phyloP scores from a whole-genome alignment of 495 filamentous ascomycete genomes.

The Beverwykella pulmonaria region DNA sequence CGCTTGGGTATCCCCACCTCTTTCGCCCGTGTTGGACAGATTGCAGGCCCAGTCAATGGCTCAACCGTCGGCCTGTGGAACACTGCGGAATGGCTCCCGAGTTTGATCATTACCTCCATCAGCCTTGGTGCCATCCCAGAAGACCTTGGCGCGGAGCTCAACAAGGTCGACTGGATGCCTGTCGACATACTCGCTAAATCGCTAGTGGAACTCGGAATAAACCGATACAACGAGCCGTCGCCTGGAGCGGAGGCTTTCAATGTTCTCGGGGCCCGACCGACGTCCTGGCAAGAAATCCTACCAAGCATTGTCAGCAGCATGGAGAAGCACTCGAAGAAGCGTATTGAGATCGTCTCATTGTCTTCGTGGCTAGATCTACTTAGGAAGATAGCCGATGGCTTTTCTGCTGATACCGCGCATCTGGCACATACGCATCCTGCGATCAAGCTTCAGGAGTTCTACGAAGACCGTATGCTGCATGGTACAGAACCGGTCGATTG shows the following conservation, averaged over 20 bases:
- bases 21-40: constrained; percentile 7
- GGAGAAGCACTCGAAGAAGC: neutral
- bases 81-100: constrained; percentile 1
- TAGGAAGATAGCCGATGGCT: neutral
- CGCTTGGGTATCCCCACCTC: neutral
- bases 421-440: constrained; percentile 1
- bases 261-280: neutral
- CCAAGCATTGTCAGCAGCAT: neutral
- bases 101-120: constrained; percentile 3
- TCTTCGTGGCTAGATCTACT: neutral
- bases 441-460: constrained; percentile 5
- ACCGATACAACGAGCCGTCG: neutral
- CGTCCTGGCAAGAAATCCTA: neutral
- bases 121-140: neutral
- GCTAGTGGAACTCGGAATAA: constrained; percentile 6
- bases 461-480: neutral
- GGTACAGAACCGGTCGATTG: neutral
- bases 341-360: neutral
- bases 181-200: neutral
- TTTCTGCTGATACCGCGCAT: neutral
- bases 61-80: constrained; percentile 12
- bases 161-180: constrained; percentile 13
- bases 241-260: neutral
- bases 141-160: neutral
- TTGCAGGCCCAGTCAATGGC: constrained; percentile 2